Evolutionary conservation across 805 yeast genomes (phyloP), one percentile per base, ranked within the genome.

Genomic region (Kregervanrija fluxuum): DNA sequence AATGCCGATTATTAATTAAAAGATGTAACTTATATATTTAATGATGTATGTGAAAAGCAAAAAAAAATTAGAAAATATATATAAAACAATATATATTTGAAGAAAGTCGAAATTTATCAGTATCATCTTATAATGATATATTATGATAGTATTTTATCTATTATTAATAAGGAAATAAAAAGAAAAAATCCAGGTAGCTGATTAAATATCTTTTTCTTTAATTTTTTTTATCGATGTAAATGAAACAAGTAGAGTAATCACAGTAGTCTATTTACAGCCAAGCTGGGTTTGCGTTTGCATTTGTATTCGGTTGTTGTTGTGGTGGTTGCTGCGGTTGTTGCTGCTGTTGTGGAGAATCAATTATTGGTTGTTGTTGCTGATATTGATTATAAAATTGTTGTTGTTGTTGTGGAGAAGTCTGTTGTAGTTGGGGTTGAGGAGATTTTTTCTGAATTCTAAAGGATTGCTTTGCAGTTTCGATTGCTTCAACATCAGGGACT

Each of bases 351-450:
- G 44, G 61, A 40, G 37, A 43, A 34, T 44, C 40, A 33, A 43
- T 54, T 34, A 48, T 53, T 37, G 43, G 49, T 17, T 46, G 54
- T 48, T 52, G 53, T 38, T 51, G 52, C 37, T 50, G 48, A 37
- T 42, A 42, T 34, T 40, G 33, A 9, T n/a, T 33, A 15, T 45
- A 39, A 43, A 46, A 35, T 35, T 47, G 48, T n/a, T 41, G 52
- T 49, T 46, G 51, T 41, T 14, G 46, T 35, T 43, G 41, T 40
- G 44, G 48, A 37, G 46, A 52, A 11, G 43, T 42, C 41, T 50
- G 54, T 42, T 52, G 55, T 33, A 53, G 51, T 58, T 65, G 31
- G 57, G 61, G 61, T 59, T 62, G 39, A 61, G 67, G 56, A 58
- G 64, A 48, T 59, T 64, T 52, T 17, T 38, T 42, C 35, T 46